Evolutionary conservation across 345 rosid species (phyloP).

Genomic region (Lepidium sativum): DNA sequence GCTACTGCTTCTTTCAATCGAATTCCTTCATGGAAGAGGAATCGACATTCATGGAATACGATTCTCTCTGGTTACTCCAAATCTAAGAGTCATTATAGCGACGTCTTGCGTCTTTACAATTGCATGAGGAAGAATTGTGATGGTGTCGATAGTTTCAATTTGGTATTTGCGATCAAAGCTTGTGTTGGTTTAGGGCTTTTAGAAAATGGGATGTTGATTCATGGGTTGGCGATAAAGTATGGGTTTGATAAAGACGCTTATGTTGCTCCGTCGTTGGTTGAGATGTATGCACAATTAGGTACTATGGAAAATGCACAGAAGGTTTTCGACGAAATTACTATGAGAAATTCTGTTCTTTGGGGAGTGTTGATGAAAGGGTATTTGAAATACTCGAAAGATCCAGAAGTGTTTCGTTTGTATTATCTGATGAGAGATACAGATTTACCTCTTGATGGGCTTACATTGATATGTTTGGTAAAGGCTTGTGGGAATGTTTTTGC

Average conservation of each 20-base stretch:
- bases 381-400: conserved; percentile 27
- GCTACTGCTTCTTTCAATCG: conserved; percentile 25
- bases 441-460: conserved; percentile 24
- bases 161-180: conserved; percentile 42
- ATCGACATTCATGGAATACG: conserved; percentile 37
- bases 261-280: conserved; percentile 38
- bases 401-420: conserved; percentile 34
- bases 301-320: conserved; percentile 31
- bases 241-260: conserved; percentile 36
- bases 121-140: conserved; percentile 27
- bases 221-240: conserved; percentile 28
- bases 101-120: conserved; percentile 22
- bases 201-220: conserved; percentile 25
- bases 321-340: conserved; percentile 49
- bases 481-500: conserved; percentile 40
- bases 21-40: conserved; percentile 12
- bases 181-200: conserved; percentile 19
- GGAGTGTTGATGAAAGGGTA: conserved; percentile 50
- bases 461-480: conserved; percentile 33
- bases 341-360: conserved; percentile 44
- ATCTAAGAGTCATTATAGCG: conserved; percentile 10
- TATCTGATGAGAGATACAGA: conserved; percentile 35
- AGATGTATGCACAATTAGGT: conserved; percentile 34
- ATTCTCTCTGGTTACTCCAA: conserved; percentile 32
- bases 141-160: conserved; percentile 40